These are phyloP conservation scores for Ustilago cynodontis DNA, from an alignment of 1,284 basidiomycete species.

Conservation along the genomic window DNA sequence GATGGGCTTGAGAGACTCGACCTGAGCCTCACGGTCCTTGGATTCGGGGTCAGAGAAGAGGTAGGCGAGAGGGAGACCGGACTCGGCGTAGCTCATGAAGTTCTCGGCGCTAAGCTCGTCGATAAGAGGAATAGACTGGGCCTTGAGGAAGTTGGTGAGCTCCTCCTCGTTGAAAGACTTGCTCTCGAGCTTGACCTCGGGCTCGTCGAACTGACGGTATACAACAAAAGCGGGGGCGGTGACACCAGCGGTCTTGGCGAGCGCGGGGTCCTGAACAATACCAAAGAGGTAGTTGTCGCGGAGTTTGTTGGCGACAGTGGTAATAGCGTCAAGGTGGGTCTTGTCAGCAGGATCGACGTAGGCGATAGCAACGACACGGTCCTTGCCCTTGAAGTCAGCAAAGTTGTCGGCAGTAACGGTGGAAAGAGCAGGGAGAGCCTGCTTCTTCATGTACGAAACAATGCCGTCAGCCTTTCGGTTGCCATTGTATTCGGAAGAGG, in stretches of 20 bases:
- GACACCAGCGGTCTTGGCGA: slow-evolving; percentile 79
- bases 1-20: slow-evolving; percentile 80
- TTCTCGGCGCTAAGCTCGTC: slow-evolving; percentile 96
- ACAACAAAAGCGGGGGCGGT: slow-evolving; percentile 86
- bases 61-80: slow-evolving; percentile 90
- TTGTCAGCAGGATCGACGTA: slow-evolving; percentile 81
- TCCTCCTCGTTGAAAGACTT: slow-evolving; percentile 72
- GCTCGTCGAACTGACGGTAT: slow-evolving; percentile 93
- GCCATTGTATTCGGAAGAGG: slow-evolving; percentile 80
- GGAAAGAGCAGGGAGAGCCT: slow-evolving; percentile 93
- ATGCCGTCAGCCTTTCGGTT: slow-evolving; percentile 96
- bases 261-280: slow-evolving; percentile 75
- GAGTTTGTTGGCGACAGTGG: slow-evolving; percentile 82
- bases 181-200: slow-evolving; percentile 75
- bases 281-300: slow-evolving; percentile 96
- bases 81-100: slow-evolving; percentile 86
- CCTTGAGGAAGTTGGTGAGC: slow-evolving; percentile 78
- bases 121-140: slow-evolving; percentile 87
- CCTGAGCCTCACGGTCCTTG: slow-evolving; percentile 77
- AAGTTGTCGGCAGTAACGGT: slow-evolving; percentile 81
- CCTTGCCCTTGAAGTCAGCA: slow-evolving; percentile 86
- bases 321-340: slow-evolving; percentile 76
- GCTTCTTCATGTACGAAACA: slow-evolving; percentile 98
- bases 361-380: slow-evolving; percentile 90
- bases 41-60: slow-evolving; percentile 88